Evolutionary conservation across 1,284 basidiomycete genomes (phyloP).

Genomic region (Ganoderma sinense): DNA sequence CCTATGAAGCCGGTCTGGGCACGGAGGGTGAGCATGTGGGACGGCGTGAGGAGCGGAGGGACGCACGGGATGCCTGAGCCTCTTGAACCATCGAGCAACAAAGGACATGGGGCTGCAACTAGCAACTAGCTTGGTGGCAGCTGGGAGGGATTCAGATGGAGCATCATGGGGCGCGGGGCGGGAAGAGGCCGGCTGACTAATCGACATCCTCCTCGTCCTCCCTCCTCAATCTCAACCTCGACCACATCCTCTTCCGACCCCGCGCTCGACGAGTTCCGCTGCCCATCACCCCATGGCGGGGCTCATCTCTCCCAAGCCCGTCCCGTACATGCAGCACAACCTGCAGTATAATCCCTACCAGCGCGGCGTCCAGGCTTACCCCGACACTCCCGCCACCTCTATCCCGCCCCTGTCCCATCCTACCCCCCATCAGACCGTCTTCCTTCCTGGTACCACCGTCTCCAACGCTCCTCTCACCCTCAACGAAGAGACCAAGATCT

Average conservation of each 20-base stretch:
- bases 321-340: conserved; percentile 66
- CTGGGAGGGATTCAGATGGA: too few species aligned
- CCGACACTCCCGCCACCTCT: conserved; percentile 44
- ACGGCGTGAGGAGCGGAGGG: background rate
- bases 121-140: too few species aligned
- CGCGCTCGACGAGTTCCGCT: conserved; percentile 19
- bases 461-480: conserved; percentile 41
- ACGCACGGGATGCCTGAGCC: conserved; percentile 36
- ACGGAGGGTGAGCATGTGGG: background rate
- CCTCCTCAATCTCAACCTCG: conserved; percentile 12
- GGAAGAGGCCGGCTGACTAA: conserved; percentile 14
- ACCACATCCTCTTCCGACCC: conserved; percentile 5
- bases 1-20: conserved; percentile 36
- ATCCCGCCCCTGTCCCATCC: conserved; percentile 52
- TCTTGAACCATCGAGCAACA: conserved; percentile 32
- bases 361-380: conserved; percentile 36
- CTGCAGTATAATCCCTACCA: conserved; percentile 59
- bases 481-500: conserved; percentile 85
- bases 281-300: conserved; percentile 56
- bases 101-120: conserved; percentile 30
- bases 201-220: conserved; percentile 7
- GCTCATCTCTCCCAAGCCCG: conserved; percentile 65
- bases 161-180: too few species aligned
- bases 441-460: conserved; percentile 40
- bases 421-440: conserved; percentile 58